These are phyloP conservation scores for Arthonia radiata DNA, from an alignment of 495 filamentous ascomycete genomes.

Conservation along the genomic window DNA sequence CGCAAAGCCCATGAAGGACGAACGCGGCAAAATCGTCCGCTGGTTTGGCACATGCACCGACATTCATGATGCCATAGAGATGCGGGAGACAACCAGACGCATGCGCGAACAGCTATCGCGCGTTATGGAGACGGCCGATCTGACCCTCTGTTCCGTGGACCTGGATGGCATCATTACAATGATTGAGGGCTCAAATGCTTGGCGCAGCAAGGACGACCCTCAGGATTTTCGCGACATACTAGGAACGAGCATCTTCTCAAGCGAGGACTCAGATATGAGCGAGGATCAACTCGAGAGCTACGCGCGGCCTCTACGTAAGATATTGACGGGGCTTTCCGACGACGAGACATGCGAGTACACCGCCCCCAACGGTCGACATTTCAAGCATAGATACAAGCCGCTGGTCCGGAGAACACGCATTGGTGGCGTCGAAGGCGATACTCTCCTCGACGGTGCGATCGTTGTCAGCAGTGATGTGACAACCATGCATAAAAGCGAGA, in stretches of 20 bases:
- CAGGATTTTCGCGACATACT: too few species aligned
- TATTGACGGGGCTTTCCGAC: conserved; percentile 25
- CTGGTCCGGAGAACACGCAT: conserved; percentile 22
- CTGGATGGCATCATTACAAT: conserved; percentile 28
- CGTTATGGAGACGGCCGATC: conserved; percentile 40
- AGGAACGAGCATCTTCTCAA: too few species aligned
- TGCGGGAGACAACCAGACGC: conserved; percentile 29
- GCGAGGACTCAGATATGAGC: conserved; percentile 1
- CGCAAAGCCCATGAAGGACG: conserved; percentile 34
- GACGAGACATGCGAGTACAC: conserved; percentile 28
- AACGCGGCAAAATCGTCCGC: conserved; percentile 34
- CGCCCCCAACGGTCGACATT: conserved; percentile 28
- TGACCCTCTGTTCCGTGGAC: conserved; percentile 45
- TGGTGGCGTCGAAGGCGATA: conserved; percentile 18
- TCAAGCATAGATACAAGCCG: conserved; percentile 37
- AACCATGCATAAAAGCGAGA: conserved; percentile 25
- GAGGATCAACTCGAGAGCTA: conserved; percentile 15
- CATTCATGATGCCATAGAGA: conserved; percentile 36
- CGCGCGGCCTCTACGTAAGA: conserved; percentile 25
- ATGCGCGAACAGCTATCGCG: conserved; percentile 36
- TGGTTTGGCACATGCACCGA: conserved; percentile 44
- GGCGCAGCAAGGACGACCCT: conserved; percentile 19
- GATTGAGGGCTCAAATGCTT: conserved; percentile 34
- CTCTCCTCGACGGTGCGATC: conserved; percentile 35
- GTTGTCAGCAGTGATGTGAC: conserved; percentile 46